Conservation (phyloP, 148 eudicot species). For the Rhododendron ferrugineum region DNA sequence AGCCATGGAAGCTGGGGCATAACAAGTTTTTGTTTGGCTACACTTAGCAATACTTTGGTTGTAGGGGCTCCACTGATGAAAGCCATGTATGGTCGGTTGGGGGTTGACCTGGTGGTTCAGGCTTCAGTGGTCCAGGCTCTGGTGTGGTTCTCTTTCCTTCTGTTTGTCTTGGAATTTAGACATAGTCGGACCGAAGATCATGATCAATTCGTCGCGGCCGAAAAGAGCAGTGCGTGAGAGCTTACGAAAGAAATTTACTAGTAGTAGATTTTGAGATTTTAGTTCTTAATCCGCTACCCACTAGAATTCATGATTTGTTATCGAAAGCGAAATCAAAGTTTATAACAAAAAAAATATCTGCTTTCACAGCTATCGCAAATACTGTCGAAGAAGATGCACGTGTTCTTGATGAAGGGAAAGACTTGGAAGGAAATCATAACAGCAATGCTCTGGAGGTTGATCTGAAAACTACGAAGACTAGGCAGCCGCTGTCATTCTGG, state of each 20-base stretch:
- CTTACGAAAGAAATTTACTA: neutral
- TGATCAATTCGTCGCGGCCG: neutral
- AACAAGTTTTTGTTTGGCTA: slow-evolving; percentile 60
- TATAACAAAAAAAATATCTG: neutral
- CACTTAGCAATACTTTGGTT: slow-evolving; percentile 60
- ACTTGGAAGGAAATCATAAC: slow-evolving; percentile 29
- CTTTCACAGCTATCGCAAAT: slow-evolving; percentile 3
- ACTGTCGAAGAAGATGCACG: slow-evolving; percentile 6
- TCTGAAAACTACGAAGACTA: neutral
- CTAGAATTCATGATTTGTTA: neutral
- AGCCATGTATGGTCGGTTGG: slow-evolving; percentile 65
- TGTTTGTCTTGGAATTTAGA: slow-evolving; percentile 60
- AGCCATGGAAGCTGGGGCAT: slow-evolving; percentile 57
- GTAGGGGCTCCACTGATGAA: slow-evolving; percentile 63
- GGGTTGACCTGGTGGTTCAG: slow-evolving; percentile 65
- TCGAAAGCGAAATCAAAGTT: neutral
- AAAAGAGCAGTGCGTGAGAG: neutral
- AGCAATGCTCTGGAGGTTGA: neutral
- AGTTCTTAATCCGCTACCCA: too few relatives aligned
- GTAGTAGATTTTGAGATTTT: too few relatives aligned
- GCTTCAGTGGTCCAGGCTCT: slow-evolving; percentile 58
- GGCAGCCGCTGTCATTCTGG: slow-evolving; percentile 31
- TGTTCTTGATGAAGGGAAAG: slow-evolving; percentile 11
- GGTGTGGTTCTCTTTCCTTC: slow-evolving; percentile 49
- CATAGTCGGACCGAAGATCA: slow-evolving; percentile 33